phyloP scores from a whole-genome alignment of 768 basidiomycete genomes.

The Lactifluus hygrophoroides region DNA sequence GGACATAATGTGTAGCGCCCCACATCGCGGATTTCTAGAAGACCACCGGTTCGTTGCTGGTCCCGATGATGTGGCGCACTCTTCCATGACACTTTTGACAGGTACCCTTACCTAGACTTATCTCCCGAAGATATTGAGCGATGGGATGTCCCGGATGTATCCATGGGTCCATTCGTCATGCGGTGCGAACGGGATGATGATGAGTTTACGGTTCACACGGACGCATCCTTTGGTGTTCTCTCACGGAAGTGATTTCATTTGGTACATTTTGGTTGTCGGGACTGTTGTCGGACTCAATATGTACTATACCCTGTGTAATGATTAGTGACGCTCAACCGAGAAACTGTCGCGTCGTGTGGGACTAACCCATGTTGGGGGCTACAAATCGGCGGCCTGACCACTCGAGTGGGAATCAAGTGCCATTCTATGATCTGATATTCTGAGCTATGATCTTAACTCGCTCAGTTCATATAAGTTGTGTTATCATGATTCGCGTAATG shows the following conservation, averaged over 20 bases:
- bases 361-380: background rate
- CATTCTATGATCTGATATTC: background rate
- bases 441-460: background rate
- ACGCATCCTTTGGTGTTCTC: slow-evolving; percentile 50
- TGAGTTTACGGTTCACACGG: slow-evolving; percentile 29
- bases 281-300: background rate
- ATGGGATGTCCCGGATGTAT: slow-evolving; percentile 5
- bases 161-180: slow-evolving; percentile 14
- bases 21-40: slow-evolving; percentile 17
- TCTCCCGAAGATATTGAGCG: slow-evolving; percentile 13
- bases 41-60: slow-evolving; percentile 17
- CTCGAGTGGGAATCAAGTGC: background rate
- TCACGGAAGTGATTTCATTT: slow-evolving; percentile 3
- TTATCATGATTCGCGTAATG: background rate
- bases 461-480: background rate
- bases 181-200: slow-evolving; percentile 4
- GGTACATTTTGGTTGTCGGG: background rate
- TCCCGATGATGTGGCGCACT: background rate
- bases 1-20: slow-evolving; percentile 5
- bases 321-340: background rate
- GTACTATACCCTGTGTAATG: slow-evolving; percentile 8
- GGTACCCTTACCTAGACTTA: slow-evolving; percentile 18
- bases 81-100: background rate
- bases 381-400: background rate
- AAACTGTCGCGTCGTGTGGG: background rate